These are phyloP conservation scores for Globisporangium iwayamae DNA, from an alignment of 352 stramenopile genomes.

Conservation along the genomic window DNA sequence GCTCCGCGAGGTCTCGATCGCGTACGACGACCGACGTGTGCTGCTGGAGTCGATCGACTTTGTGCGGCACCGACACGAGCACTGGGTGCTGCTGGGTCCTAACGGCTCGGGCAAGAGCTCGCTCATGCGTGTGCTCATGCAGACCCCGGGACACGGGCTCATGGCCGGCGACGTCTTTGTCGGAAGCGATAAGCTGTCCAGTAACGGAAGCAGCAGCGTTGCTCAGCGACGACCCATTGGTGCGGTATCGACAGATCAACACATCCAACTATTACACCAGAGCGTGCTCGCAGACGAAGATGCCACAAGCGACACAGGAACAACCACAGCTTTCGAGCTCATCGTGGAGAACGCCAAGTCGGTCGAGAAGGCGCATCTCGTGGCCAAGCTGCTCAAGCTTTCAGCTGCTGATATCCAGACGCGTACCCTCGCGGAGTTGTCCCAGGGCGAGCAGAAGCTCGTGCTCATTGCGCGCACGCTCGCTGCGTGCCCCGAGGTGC, in stretches of 20 bases:
- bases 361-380: slow-evolving; percentile 27
- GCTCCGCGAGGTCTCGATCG: slow-evolving; percentile 50
- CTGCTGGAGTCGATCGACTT: slow-evolving; percentile 57
- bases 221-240: slow-evolving; percentile 29
- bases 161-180: slow-evolving; percentile 38
- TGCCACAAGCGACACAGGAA: slow-evolving; percentile 10
- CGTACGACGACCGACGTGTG: slow-evolving; percentile 48
- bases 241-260: slow-evolving; percentile 87
- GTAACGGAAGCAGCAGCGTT: slow-evolving; percentile 1
- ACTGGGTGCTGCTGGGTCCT: slow-evolving; percentile 66
- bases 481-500: slow-evolving; percentile 59
- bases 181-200: slow-evolving; percentile 11
- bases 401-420: slow-evolving; percentile 22
- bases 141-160: slow-evolving; percentile 48
- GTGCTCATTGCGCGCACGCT: slow-evolving; percentile 85
- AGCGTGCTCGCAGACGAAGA: slow-evolving; percentile 20
- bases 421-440: slow-evolving; percentile 67
- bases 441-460: slow-evolving; percentile 91
- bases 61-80: slow-evolving; percentile 38
- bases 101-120: slow-evolving; percentile 81
- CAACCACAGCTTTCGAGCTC: slow-evolving; percentile 27
- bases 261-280: slow-evolving; percentile 74
- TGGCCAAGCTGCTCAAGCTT: slow-evolving; percentile 35
- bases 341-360: slow-evolving; percentile 43
- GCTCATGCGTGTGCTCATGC: slow-evolving; percentile 69